Base-by-base conservation (phyloP, 768 basidiomycete species). In the Termitomyces eurrhizus region DNA sequence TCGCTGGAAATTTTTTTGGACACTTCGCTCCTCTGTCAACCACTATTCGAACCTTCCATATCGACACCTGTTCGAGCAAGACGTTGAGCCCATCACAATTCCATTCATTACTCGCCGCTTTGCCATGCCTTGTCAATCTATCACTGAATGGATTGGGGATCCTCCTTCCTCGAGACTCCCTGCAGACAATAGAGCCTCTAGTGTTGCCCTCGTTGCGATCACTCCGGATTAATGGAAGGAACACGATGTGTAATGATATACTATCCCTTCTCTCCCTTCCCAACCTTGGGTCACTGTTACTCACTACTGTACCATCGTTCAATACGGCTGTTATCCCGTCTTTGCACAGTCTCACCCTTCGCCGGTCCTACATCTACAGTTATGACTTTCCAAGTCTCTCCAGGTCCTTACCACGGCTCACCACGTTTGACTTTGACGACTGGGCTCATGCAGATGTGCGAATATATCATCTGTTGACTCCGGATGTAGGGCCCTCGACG, bases 61-160 rank as follows among this genome's bases (percentile, higher is more conserved):
- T 82, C 24, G 78, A 78, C 45, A 78, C 78, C 7, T 75, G 73
- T 67, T 67, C 72, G 9, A 72, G 70, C 39, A 67, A 73, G 53
- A 66, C 67, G 56, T 69, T 80, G 69, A 72, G 70, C 52, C 69
- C 73, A 48, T 62, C 68, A 12, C 76, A 77, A 55, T 75, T 79
- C 55, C 73, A 69, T 37, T 62, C 67, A 13, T 61, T 79, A 50
- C 64, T 80, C 21, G 66, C 67, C 12, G 57, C 71, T 18, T 59
- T 77, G 9, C 75, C 77, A 6, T 68, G 59, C 18, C 72, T 81
- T 26, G 61, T 71, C 57, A 76, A 79, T 57, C 71, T 82, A 8
- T 80, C 81, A 6, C 67, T 81, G 32, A 74, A 72, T 49, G 73
- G 76, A 54, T 65, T 81, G 50, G 70, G 69, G 60, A 72, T 80